Percentiles rank a stretch among this genome's conserved stretches.
These are phyloP conservation scores for Aspergillus versicolor DNA, from an alignment of 2,329 filamentous ascomycete species.

Conservation along the genomic window DNA sequence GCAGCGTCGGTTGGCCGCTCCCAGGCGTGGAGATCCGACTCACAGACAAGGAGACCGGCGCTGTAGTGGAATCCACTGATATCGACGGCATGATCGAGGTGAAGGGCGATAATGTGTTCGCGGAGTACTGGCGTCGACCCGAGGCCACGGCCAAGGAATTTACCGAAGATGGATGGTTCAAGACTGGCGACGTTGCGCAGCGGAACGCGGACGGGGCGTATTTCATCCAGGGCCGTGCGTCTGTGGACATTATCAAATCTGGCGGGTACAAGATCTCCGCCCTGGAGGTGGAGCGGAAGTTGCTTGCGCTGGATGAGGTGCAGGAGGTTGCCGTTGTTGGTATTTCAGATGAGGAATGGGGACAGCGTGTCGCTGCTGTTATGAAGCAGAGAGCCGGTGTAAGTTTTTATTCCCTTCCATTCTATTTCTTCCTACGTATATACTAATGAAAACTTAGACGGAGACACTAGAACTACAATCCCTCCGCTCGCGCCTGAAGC, in stretches of 20 bases:
- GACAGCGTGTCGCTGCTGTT: constrained; percentile 56
- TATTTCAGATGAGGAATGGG: constrained; percentile 54
- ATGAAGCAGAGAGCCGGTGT: constrained; percentile 42
- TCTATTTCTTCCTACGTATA: background rate
- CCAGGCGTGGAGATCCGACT: constrained; percentile 49
- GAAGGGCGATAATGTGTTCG: constrained; percentile 43
- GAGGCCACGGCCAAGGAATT: constrained; percentile 49
- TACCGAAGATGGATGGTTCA: constrained; percentile 50
- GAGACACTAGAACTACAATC: constrained; percentile 29
- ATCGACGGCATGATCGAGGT: constrained; percentile 47
- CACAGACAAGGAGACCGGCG: constrained; percentile 41
- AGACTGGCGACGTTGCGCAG: constrained; percentile 47
- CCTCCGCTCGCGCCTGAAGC: constrained; percentile 36
- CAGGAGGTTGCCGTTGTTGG: constrained; percentile 56
- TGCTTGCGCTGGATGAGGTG: constrained; percentile 51
- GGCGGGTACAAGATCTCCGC: constrained; percentile 58
- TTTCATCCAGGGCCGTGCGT: constrained; percentile 55
- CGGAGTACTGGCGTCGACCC: constrained; percentile 44
- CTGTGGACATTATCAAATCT: constrained; percentile 56
- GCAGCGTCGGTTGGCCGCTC: constrained; percentile 50
- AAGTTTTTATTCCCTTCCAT: constrained; percentile 13
- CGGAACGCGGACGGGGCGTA: constrained; percentile 44
- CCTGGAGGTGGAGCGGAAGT: constrained; percentile 55
- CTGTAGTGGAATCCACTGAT: constrained; percentile 25
- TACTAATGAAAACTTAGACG: constrained; percentile 21